Base-by-base conservation (phyloP, 805 yeast genomes). In the Teunomyces stri region DNA sequence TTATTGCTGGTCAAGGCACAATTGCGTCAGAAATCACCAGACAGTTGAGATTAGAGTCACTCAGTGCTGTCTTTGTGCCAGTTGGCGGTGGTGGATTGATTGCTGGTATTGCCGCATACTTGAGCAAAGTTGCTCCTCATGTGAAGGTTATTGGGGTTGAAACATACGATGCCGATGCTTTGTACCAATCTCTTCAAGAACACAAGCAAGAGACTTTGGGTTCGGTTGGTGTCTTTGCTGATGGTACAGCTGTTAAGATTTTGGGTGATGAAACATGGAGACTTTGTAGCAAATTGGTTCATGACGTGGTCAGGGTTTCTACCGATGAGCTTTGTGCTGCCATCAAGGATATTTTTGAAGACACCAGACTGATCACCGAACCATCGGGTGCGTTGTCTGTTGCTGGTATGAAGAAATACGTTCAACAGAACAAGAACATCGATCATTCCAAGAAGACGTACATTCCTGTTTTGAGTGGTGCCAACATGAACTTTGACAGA, bases 1-100 rank as follows among this genome's bases (percentile, higher is more conserved):
- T 94, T 54, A 89, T 94, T 68, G 99, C 99, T 6, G 99, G 99
- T 20, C 99, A 94, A 68, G 99, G 98, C 50, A 94, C 99, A 21
- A 85, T 92, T 52, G 99, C 96, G 3, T 79, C 91, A 80, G 99
- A 94, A 68, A 72, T 94, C 21, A 71, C 94, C 46, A 82, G 97
- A 65, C 99, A 94, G 70, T 78, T 90, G 29, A 83, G 89, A 53
- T 74, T 85, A 43, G 82, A 84, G 47, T 83, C 85, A 51, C 75
- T 92, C 55, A 80, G 80, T 56, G 98, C 98, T 2, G 86, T 94
- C 1, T 94, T 94, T 63, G 82, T 89, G 48, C 90, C 96, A 28
- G 87, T 92, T 48, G 99, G 99, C 48, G 99, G 99, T 49, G 99
- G 98, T 56, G 99, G 99, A 40, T 74, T 94, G 51, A 77, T 91